Base-by-base conservation (phyloP, 139 green algal species). In the Chlorella ohadii region DNA sequence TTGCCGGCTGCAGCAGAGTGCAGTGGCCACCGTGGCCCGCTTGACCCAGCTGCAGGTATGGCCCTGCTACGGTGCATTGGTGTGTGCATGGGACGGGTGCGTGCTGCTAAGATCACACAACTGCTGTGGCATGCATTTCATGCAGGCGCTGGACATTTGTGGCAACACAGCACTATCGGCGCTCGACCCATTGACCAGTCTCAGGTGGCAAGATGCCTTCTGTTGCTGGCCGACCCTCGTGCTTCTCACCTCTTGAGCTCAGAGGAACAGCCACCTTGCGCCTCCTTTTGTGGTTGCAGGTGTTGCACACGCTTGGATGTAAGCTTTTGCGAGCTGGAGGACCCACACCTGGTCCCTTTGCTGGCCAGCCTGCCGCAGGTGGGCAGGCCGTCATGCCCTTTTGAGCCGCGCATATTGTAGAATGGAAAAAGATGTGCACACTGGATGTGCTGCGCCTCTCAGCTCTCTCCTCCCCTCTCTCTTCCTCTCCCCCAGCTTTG, bases 301-400 rank as follows among this genome's bases (percentile, higher is more conserved):
- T 6, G 6, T 27, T 64, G 44, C 51, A 23, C 51, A 59, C 11
- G 22, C 51, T 47, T 78, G 44, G 72, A 78, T 31, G 44, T 61
- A 13, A 31, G 72, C 72, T n/a, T 44, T 23, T 78, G 72, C 72
- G 44, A n/a, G 28, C n/a, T 65, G 72, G 28, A 28, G 28, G 72
- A 78, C 11, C n/a, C n/a, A 1, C 72, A 78, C 44, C 28, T 78
- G 28, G 44, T 41, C 25, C 17, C 44, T 3, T 19, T 78, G 47
- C 72, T 78, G 44, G 31, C 55, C 33, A 39, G 23, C 55, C 74
- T 81, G 51, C 70, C 70, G 13, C 36, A 55, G 41, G 70, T 73
- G 17, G 19, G 61, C 23, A n/a, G 5, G 7, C 64, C 0, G 7
- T n/a, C 64, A 36, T 39, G 28, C 9, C 64, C 38, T 13, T n/a